Conservation (phyloP, 2,329 filamentous ascomycete species). For the Ophiostoma perfectum region DNA sequence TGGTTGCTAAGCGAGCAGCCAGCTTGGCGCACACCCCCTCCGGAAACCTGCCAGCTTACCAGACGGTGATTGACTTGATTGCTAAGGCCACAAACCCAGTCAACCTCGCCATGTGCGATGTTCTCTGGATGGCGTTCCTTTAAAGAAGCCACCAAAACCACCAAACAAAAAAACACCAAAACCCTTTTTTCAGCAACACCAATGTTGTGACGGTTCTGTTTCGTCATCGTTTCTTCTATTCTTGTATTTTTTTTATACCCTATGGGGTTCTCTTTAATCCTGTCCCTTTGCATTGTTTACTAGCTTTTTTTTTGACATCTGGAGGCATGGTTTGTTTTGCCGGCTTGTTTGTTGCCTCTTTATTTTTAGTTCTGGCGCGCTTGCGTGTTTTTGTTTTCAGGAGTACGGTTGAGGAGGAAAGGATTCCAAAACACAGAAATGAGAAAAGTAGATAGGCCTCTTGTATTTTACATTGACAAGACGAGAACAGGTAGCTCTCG, state of each 20-base stretch:
- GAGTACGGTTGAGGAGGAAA: background rate
- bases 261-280: constrained; percentile 1
- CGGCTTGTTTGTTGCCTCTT: background rate
- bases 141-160: constrained; percentile 38
- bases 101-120: constrained; percentile 81
- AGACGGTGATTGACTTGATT: constrained; percentile 93
- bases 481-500: background rate
- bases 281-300: background rate
- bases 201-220: background rate
- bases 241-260: constrained; percentile 6
- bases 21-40: constrained; percentile 73
- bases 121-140: constrained; percentile 95
- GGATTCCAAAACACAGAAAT: constrained; percentile 1
- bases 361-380: background rate
- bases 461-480: background rate
- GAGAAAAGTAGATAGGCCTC: background rate
- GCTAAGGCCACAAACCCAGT: constrained; percentile 89
- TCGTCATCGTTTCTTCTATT: background rate
- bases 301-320: background rate
- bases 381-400: background rate
- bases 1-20: constrained; percentile 85
- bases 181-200: background rate
- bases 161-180: background rate
- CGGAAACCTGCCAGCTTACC: constrained; percentile 84
- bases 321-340: background rate